Evolutionary conservation across 495 filamentous ascomycete genomes (phyloP).

Genomic region (Cairneyella variabilis): DNA sequence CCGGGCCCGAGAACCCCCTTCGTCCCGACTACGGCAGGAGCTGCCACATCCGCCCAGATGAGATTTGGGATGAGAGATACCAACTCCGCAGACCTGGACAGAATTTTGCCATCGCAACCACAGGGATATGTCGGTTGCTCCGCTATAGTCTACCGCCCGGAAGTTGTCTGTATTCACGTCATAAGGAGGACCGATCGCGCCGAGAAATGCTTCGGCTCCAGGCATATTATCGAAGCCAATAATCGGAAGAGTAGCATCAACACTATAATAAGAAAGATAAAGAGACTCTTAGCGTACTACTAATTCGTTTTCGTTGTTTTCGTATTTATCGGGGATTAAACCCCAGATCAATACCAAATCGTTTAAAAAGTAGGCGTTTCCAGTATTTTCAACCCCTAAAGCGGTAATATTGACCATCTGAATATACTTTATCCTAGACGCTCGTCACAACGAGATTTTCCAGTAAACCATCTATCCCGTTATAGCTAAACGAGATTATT

Average conservation of each 20-base stretch:
- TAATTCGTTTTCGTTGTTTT: constrained; percentile 28
- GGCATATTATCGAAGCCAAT: neutral
- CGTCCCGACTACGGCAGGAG: constrained; percentile 33
- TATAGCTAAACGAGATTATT: constrained; percentile 33
- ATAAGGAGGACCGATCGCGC: neutral
- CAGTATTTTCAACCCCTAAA: constrained; percentile 37
- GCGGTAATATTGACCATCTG: constrained; percentile 18
- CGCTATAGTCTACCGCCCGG: constrained; percentile 27
- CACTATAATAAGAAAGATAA: constrained; percentile 8
- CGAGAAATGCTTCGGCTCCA: constrained; percentile 3
- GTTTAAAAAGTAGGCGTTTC: neutral
- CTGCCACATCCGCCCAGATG: constrained; percentile 37
- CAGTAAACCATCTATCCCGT: constrained; percentile 30
- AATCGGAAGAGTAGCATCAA: neutral
- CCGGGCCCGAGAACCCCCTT: constrained; percentile 10
- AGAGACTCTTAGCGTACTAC: constrained; percentile 25
- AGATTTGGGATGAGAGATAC: constrained; percentile 33
- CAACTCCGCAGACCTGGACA: constrained; percentile 10
- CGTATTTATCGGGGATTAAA: constrained; percentile 26
- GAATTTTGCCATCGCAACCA: constrained; percentile 29
- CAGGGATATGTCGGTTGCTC: constrained; percentile 26
- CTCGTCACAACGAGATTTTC: constrained; percentile 21
- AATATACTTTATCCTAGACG: constrained; percentile 29
- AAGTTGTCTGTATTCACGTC: neutral
- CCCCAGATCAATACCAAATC: constrained; percentile 36